Percentiles rank a stretch among this genome's conserved stretches.
These are phyloP conservation scores for Metschnikowia lunata DNA, from an alignment of 805 yeast genomes.

Conservation along the genomic window DNA sequence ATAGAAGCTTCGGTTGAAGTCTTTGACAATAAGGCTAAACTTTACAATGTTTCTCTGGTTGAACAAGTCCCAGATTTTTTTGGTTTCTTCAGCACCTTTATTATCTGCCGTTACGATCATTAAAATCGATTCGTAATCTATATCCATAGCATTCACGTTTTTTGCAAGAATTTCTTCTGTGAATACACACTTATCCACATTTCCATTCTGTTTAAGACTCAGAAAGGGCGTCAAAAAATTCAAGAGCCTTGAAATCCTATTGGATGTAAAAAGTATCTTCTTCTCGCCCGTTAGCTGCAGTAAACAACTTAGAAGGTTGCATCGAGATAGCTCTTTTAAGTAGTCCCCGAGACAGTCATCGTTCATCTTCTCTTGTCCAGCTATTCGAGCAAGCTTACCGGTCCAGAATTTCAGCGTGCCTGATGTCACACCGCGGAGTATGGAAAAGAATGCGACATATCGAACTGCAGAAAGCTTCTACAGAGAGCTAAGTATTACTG, in stretches of 20 bases:
- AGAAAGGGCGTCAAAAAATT: slow-evolving; percentile 56
- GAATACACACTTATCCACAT: slow-evolving; percentile 27
- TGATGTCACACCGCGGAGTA: no score
- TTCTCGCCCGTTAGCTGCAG: slow-evolving; percentile 22
- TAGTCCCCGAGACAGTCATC: neutral
- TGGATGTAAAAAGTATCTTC: slow-evolving; percentile 38
- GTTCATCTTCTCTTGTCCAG: no score
- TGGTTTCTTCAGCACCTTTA: slow-evolving; percentile 5
- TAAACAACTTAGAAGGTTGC: slow-evolving; percentile 20
- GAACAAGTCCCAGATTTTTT: slow-evolving; percentile 7
- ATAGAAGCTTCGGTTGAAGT: slow-evolving; percentile 31
- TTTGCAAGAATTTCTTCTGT: neutral
- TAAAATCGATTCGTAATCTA: slow-evolving; percentile 5
- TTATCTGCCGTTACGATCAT: slow-evolving; percentile 6
- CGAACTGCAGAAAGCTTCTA: no score
- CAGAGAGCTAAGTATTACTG: no score
- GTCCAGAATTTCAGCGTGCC: no score
- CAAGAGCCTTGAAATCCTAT: slow-evolving; percentile 43
- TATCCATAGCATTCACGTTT: neutral
- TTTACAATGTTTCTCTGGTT: slow-evolving; percentile 12
- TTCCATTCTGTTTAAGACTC: slow-evolving; percentile 44
- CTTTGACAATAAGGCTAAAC: slow-evolving; percentile 29
- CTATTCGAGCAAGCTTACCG: no score
- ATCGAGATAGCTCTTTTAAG: slow-evolving; percentile 19
- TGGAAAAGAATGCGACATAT: no score